Base-by-base conservation (phyloP, 2,329 filamentous ascomycete species). In the Orbilia brochopaga region DNA sequence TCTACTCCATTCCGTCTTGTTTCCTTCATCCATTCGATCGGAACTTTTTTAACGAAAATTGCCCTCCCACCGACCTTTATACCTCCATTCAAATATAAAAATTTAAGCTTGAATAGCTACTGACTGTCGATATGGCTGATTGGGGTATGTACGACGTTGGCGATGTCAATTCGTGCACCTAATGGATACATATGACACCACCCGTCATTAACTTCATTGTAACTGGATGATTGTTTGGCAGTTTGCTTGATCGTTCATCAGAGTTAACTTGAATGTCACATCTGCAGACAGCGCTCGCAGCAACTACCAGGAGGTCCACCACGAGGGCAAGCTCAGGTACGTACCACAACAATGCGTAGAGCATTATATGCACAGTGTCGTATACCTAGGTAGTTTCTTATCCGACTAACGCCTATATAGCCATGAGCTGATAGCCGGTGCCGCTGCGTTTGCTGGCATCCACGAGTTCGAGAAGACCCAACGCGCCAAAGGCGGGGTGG, bases 401-500 rank as follows among this genome's bases (percentile, higher is more conserved):
- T 55, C 13, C 27, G 3, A 17, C 24, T 8, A 21, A 19, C 27
- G 2, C 15, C 51, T 5, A 32, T 8, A 17, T 44, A 61, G 58
- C 30, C 73, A 73, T 48, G 66, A 73, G 35, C 11, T 64, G 15
- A 19, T 73, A 30, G 73, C 73, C 27, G 67, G 67, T 10, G 73
- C 61, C 1, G 73, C 67, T 44, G 57, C 44, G 7, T 74, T 73
- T 27, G 52, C 19, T 13, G 67, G 24, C 23, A 62, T 74, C 6
- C 55, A 73, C 13, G 57, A 65, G 24, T 74, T 37, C 24, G 73
- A 74, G 51, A 61, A 74, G 44, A 50, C 19, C 30, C 73, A 73
- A 48, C 32, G 61, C 21, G 46, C 50, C n/a, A 50, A 64, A 17
- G 73, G 73, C 15, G 21, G 69, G 40, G 24, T 59, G 4, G 74